Evolutionary conservation across 2,329 filamentous ascomycete species (phyloP), one percentile per base, ranked within the genome.

Genomic region (Alternaria angustiovoidea): DNA sequence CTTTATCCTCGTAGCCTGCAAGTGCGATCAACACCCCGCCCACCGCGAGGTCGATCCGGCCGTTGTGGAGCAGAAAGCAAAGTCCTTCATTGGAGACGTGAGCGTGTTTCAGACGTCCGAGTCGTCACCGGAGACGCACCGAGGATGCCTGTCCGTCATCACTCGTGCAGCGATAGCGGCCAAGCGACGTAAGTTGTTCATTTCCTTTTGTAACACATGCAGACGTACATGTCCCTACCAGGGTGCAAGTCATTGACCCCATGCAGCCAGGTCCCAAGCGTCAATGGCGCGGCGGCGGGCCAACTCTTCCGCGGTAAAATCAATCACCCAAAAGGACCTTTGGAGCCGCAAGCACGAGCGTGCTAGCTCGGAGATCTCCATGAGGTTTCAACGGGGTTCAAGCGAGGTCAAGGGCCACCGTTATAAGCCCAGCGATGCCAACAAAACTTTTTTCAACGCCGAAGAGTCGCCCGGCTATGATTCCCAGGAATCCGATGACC

Each of bases 1-100:
- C 8, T 91, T 90, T 54, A 85, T 94, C 63, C 86, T 97, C 42
- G 91, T 96, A 52, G 92, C 93, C 56, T 94, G 90, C 78, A 97
- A 97, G 83, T 96, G 92, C 82, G 94, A 97, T 77, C 87, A 88
- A 51, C 88, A 90, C 48, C 87, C 89, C 63, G 85, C 87, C 59
- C 82, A 88, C 60, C 89, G 91, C 72, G 86, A 92, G 74, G 84
- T 96, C 57, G 88, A 94, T 72, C 86, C 90, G 14, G 84, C 88
- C 28, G 85, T 82, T 56, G 85, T 95, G 58, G 89, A 91, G 71
- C 80, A 86, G 49, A 83, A 86, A 65, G 91, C 91, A 39, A 83
- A 80, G 64, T 75, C 78, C 68, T 86, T 90, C 61, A 85, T 90
- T 16, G 90, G 88, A 68, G 85, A 78, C 41, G 72, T 94, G 63